Conservation (phyloP, 2,329 filamentous ascomycete species). For the Microthyrium microscopicum region DNA sequence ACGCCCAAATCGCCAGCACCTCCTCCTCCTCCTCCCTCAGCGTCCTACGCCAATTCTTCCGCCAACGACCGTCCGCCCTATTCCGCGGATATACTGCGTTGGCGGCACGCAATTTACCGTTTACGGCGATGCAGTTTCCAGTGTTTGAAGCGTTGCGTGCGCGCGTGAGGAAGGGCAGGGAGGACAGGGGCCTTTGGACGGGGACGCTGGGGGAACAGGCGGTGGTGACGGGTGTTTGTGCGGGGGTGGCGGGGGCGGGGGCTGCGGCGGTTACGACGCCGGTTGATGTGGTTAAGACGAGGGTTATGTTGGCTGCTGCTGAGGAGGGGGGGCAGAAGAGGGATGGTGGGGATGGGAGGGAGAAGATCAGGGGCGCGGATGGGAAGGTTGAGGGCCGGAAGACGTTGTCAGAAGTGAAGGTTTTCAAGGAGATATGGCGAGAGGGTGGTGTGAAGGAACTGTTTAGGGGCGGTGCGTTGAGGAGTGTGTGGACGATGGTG, state of each 20-base stretch:
- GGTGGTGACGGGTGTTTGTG: constrained; percentile 54
- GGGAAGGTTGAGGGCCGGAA: constrained; percentile 20
- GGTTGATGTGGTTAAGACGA: constrained; percentile 76
- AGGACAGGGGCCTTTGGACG: constrained; percentile 19
- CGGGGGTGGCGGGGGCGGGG: constrained; percentile 55
- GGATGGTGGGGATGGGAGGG: constrained; percentile 11
- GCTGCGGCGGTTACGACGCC: constrained; percentile 75
- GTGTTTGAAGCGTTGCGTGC: constrained; percentile 59
- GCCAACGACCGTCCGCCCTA: constrained; percentile 35
- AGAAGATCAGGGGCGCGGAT: constrained; percentile 1
- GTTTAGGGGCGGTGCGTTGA: constrained; percentile 58
- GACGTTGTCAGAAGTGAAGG: constrained; percentile 31
- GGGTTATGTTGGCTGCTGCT: constrained; percentile 62
- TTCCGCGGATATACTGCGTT: constrained; percentile 67
- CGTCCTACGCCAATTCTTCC: constrained; percentile 38
- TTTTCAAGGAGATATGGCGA: constrained; percentile 47
- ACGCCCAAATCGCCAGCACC: constrained; percentile 61
- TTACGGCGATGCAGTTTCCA: constrained; percentile 78
- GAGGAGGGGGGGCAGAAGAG: constrained; percentile 16
- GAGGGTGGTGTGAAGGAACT: constrained; percentile 56
- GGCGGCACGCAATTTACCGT: constrained; percentile 67
- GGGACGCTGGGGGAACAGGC: constrained; percentile 47
- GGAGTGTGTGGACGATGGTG: constrained; percentile 65
- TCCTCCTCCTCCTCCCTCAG: constrained; percentile 28
- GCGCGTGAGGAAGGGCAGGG: constrained; percentile 30